Evolutionary conservation across 306 rosid species (phyloP).

Genomic region (Calophaca sinica): DNA sequence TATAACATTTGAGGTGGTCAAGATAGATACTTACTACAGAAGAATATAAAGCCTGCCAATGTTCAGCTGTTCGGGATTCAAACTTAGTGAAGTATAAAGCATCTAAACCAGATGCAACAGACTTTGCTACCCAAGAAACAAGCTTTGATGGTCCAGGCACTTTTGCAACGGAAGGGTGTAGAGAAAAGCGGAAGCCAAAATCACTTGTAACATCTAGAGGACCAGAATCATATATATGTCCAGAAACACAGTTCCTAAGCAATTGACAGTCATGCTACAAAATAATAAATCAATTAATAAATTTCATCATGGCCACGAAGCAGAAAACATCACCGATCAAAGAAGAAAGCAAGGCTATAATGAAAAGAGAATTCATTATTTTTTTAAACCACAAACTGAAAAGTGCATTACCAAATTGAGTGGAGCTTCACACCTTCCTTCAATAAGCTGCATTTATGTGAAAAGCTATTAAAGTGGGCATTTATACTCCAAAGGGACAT

Average conservation of each 20-base stretch:
- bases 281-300: constrained; percentile 46
- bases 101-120: constrained; percentile 87
- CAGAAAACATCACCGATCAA: constrained; percentile 25
- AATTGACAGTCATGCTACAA: constrained; percentile 69
- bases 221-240: constrained; percentile 89
- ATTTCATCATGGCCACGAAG: background rate
- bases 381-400: constrained; percentile 1
- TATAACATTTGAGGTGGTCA: constrained; percentile 23
- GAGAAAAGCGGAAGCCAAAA: constrained; percentile 80
- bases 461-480: constrained; percentile 35
- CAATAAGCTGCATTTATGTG: constrained; percentile 71
- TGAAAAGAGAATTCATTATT: constrained; percentile 14
- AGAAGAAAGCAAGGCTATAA: constrained; percentile 15
- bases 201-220: constrained; percentile 94
- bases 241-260: constrained; percentile 78
- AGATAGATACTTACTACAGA: constrained; percentile 74
- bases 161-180: constrained; percentile 74
- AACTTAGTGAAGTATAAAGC: constrained; percentile 87
- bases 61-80: constrained; percentile 80
- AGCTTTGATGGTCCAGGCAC: constrained; percentile 83
- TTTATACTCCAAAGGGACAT: constrained; percentile 35
- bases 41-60: constrained; percentile 88
- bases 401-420: constrained; percentile 67
- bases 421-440: constrained; percentile 75
- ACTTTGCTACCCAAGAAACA: constrained; percentile 88